A percentile compares a stretch with the other conserved stretches of the same genome.
Evolutionary conservation across 192 early-diverging fungal genomes (phyloP).

Genomic region (Linnemannia exigua): DNA sequence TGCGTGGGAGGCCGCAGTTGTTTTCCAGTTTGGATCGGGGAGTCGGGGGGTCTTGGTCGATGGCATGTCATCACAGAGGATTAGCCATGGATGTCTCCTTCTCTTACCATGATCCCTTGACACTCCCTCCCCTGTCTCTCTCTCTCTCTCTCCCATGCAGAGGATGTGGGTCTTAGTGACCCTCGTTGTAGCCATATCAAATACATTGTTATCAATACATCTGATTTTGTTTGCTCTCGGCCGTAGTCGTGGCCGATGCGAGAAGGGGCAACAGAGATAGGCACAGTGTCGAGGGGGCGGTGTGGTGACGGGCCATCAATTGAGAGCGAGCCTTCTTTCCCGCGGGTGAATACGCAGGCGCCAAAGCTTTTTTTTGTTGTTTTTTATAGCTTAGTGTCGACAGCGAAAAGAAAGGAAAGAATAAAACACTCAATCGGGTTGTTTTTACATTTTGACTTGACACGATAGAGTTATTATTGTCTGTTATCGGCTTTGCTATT

Average conservation of each 20-base stretch:
- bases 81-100: not conserved
- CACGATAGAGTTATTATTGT: not conserved
- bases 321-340: slow-evolving; percentile 23
- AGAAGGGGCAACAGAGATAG: not conserved
- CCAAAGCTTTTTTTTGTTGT: not conserved
- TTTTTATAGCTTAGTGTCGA: slow-evolving; percentile 1
- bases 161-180: not conserved
- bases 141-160: not conserved
- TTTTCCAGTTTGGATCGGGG: slow-evolving; percentile 6
- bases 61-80: not conserved
- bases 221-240: not conserved
- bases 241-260: not conserved
- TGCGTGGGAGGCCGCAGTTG: not conserved
- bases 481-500: not conserved
- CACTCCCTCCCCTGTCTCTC: not conserved
- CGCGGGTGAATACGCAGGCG: slow-evolving; percentile 13
- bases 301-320: not conserved
- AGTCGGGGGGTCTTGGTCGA: not conserved
- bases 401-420: not conserved
- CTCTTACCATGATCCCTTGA: not conserved
- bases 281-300: slow-evolving; percentile 8
- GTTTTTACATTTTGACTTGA: not conserved
- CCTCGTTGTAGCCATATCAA: not conserved
- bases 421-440: not conserved
- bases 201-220: not conserved